These are phyloP conservation scores for Blastobotrys illinoisensis DNA, from an alignment of 1,139 yeast species.

Conservation along the genomic window DNA sequence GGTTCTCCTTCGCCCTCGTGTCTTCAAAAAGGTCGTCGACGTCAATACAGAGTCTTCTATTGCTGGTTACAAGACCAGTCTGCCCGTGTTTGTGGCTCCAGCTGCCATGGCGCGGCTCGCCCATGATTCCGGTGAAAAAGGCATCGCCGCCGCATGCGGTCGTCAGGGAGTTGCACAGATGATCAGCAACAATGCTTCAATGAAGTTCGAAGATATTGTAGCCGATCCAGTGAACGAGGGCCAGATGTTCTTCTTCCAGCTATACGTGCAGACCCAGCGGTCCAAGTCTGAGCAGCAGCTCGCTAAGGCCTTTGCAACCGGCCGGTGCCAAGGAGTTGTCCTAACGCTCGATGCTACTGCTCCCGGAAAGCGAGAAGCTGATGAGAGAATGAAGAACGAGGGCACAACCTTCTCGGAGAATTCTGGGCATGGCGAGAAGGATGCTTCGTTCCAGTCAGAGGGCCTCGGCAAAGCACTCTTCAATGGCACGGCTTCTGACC, in stretches of 20 bases:
- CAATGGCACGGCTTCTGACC: constrained; percentile 47
- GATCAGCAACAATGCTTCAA: constrained; percentile 76
- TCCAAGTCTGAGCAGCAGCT: constrained; percentile 49
- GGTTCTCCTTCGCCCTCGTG: constrained; percentile 43
- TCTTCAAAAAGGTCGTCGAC: constrained; percentile 44
- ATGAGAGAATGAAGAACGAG: constrained; percentile 42
- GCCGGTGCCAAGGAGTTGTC: constrained; percentile 57
- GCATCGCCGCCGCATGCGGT: constrained; percentile 69
- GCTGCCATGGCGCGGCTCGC: constrained; percentile 80
- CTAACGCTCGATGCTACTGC: constrained; percentile 83
- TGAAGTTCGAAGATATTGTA: constrained; percentile 66
- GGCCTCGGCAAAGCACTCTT: constrained; percentile 40
- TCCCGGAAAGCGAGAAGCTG: constrained; percentile 69
- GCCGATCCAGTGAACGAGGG: constrained; percentile 42
- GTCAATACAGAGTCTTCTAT: constrained; percentile 37
- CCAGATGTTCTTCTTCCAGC: constrained; percentile 70
- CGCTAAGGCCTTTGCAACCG: constrained; percentile 42
- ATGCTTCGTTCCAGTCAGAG: constrained; percentile 37
- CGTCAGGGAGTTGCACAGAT: constrained; percentile 65
- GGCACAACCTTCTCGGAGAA: constrained; percentile 39
- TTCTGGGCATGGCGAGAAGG: constrained; percentile 25
- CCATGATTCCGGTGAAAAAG: constrained; percentile 64
- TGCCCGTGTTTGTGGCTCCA: constrained; percentile 76
- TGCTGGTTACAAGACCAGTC: constrained; percentile 45
- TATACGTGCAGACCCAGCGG: constrained; percentile 65